A percentile compares a stretch with the other conserved stretches of the same genome.
Conservation (phyloP, 2,329 filamentous ascomycete genomes). For the Furcasterigmium furcatum region DNA sequence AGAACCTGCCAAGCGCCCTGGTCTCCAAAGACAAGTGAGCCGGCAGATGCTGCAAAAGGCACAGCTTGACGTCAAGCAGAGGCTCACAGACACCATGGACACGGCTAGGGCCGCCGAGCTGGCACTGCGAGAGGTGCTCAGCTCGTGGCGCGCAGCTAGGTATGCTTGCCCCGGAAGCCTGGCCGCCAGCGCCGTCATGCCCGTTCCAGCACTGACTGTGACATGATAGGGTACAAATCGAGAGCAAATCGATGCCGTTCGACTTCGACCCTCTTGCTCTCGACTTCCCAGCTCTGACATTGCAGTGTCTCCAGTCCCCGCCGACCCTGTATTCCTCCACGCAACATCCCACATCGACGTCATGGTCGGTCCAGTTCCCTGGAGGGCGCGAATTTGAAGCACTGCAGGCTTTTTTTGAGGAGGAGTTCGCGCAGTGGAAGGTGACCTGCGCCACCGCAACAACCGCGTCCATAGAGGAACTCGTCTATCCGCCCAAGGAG, state of each 20-base stretch:
- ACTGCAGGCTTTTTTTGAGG: conserved; percentile 62
- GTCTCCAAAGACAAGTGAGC: conserved; percentile 39
- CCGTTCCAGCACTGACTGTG: conserved; percentile 11
- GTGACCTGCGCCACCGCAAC: conserved; percentile 47
- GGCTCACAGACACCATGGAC: conserved; percentile 68
- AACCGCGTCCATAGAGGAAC: conserved; percentile 46
- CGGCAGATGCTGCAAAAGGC: conserved; percentile 53
- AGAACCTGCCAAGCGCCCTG: conserved; percentile 30
- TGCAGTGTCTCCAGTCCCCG: conserved; percentile 77
- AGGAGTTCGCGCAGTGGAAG: conserved; percentile 66
- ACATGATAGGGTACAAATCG: conserved; percentile 46
- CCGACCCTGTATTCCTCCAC: conserved; percentile 79
- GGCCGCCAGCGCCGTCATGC: too few species aligned
- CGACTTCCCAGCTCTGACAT: conserved; percentile 80
- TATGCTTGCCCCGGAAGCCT: conserved; percentile 40
- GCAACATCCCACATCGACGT: conserved; percentile 72
- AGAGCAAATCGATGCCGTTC: conserved; percentile 55
- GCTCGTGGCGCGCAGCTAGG: conserved; percentile 81
- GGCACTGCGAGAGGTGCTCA: conserved; percentile 77
- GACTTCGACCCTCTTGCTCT: conserved; percentile 84
- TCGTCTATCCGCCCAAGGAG: conserved; percentile 41
- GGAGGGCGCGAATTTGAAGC: conserved; percentile 71
- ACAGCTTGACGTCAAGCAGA: conserved; percentile 61
- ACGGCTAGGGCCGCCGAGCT: conserved; percentile 81
- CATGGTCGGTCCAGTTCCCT: conserved; percentile 79